A percentile compares a stretch with the other conserved stretches of the same genome.
Conservation (phyloP, 2,329 filamentous ascomycete genomes). For the Colletotrichum abscissum region DNA sequence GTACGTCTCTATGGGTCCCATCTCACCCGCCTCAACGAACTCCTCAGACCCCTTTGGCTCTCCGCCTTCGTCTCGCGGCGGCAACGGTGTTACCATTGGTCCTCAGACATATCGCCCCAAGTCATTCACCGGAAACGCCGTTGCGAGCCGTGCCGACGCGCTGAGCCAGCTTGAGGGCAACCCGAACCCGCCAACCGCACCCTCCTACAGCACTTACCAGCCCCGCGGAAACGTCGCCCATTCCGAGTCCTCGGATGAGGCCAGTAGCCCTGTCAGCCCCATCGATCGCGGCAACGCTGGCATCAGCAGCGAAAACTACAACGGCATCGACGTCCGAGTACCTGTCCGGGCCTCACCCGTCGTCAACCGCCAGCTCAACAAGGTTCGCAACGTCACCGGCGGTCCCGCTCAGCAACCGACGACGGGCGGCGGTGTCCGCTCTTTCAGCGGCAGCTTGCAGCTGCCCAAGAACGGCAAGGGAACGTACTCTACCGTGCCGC, state of each 20-base stretch:
- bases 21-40: constrained; percentile 23
- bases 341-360: constrained; percentile 18
- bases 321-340: constrained; percentile 19
- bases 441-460: constrained; percentile 6
- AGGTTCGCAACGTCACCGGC: constrained; percentile 20
- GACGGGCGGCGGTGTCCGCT: constrained; percentile 14
- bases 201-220: constrained; percentile 14
- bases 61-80: constrained; percentile 19
- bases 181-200: background rate
- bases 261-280: background rate
- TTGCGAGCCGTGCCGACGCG: constrained; percentile 22
- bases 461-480: background rate
- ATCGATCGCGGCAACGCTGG: constrained; percentile 1
- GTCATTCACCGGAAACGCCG: constrained; percentile 8
- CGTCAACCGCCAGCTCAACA: constrained; percentile 28
- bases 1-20: constrained; percentile 25
- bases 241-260: background rate
- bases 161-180: constrained; percentile 30
- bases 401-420: background rate
- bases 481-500: constrained; percentile 10
- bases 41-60: constrained; percentile 21
- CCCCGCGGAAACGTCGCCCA: background rate
- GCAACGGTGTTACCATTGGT: background rate
- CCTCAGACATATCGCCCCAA: constrained; percentile 33
- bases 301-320: background rate